phyloP scores from a whole-genome alignment of 805 yeast species.

The Pichia kluyveri region DNA sequence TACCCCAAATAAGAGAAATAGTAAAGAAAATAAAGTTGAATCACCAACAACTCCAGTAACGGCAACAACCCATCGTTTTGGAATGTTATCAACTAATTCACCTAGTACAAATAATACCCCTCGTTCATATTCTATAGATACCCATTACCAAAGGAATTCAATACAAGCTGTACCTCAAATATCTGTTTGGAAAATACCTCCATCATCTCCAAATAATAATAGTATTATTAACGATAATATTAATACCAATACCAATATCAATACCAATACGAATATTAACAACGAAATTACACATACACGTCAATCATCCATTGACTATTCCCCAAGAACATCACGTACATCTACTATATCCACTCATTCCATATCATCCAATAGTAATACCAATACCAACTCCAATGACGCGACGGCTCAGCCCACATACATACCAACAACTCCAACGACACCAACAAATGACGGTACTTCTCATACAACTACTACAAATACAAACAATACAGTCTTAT shows the following conservation, averaged over 20 bases:
- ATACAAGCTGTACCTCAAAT: neutral
- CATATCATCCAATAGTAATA: too few species aligned
- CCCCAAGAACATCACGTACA: too few species aligned
- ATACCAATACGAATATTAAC: too few species aligned
- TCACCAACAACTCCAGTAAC: constrained; percentile 8
- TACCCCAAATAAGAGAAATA: neutral
- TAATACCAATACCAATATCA: too few species aligned
- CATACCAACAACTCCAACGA: neutral
- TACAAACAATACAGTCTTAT: constrained; percentile 4
- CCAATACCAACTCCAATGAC: too few species aligned
- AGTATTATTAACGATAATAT: too few species aligned
- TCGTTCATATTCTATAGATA: too few species aligned
- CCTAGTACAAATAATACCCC: neutral
- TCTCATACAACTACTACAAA: neutral
- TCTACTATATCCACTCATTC: neutral
- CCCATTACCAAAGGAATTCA: neutral
- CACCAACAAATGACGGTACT: neutral
- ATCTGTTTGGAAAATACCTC: neutral
- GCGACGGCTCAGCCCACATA: neutral
- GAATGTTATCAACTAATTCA: neutral
- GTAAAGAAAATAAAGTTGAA: neutral
- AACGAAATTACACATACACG: too few species aligned
- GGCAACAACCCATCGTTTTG: constrained; percentile 6
- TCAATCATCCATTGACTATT: too few species aligned
- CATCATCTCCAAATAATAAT: neutral